Evolutionary conservation across 192 early-diverging fungal genomes (phyloP), one percentile per base, ranked within the genome.

Genomic region (Thamnidium elegans): DNA sequence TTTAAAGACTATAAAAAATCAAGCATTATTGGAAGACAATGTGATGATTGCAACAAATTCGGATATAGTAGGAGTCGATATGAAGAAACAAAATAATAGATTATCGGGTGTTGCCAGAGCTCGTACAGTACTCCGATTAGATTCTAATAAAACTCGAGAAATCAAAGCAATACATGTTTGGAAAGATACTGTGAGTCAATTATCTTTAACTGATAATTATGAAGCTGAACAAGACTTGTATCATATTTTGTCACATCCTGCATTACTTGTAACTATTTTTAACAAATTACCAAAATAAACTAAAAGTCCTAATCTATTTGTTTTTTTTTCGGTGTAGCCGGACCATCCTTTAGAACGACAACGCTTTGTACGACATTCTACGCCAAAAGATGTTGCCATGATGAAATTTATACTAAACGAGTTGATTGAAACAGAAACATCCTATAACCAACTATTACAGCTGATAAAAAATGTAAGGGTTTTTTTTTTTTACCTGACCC

Each of bases 391-490:
- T 9, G 42, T 11, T 11, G 51, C 63, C n/a, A 50, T 64, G 32
- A 34, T 54, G 17, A 52, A 54, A 23, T 69, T 69, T 39, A 69
- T 69, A 34, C 26, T 63, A 14, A 19, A 62, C 30, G 67, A 69
- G 39, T 62, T 69, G 30, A 32, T 48, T 9, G 45, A 51, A 31
- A 69, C 67, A 42, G 67, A 69, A 20, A 44, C 63, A 14, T 63
- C 61, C 5, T 69, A 63, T 19, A 19, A 54, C 39, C 20, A 43
- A 53, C 36, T 64, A 42, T 42, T 64, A 42, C 36, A 20, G 20
- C 36, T 64, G n/a, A 64, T 69, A 5, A 46, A 63, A 63, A 50
- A 60, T 14, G 67, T 69, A 69, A 44, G 53, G 26, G 26, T n/a
- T n/a, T n/a, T n/a, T n/a, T n/a, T n/a, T n/a, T n/a, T n/a, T n/a